Evolutionary conservation across 2,329 filamentous ascomycete species (phyloP), one percentile per base, ranked within the genome.

Genomic region (Calonectria honghensis): DNA sequence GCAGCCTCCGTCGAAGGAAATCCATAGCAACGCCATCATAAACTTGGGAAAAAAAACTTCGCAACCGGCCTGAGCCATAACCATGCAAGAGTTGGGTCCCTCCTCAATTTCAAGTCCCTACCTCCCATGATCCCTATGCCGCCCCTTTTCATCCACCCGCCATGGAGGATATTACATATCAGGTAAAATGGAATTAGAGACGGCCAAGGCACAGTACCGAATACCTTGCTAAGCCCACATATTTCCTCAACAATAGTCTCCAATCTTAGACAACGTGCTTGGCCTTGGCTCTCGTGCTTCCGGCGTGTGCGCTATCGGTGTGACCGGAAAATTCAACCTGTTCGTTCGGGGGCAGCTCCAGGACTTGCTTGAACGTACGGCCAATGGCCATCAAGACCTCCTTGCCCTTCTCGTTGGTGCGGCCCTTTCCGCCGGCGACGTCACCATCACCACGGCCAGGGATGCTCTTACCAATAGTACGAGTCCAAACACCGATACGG

Each of bases 401-500:
- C 87, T 93, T 94, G 83, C 95, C 95, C 90, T 98, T 97, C 81
- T 97, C 95, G 31, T 88, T 85, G 70, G 91, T 92, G 77, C 95
- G 92, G 79, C 94, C 94, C 89, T 96, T 96, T 79, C 93, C 94
- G 70, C 93, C 93, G 57, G 94, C 91, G 66, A 93, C 90, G 78
- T 94, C 93, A 51, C 91, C 93, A 74, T 94, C 93, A 73, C 94
- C 94, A 79, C 95, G 94, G 74, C 92, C 92, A 1, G 94, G 93
- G 75, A 96, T 93, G 83, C 91, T 91, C 89, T 96, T 96, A 84
- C 96, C 96, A 70, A 95, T 95, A 73, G 96, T 98, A 83, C 96
- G 94, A 77, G 97, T 99, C 97, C 97, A 99, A 81, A 98, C 92
- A 84, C 96, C 96, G 80, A 99, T 94, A 89, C 97, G 95, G 91